phyloP scores from a whole-genome alignment of 2,329 filamentous ascomycete genomes.

The Exophiala alcalophila region DNA sequence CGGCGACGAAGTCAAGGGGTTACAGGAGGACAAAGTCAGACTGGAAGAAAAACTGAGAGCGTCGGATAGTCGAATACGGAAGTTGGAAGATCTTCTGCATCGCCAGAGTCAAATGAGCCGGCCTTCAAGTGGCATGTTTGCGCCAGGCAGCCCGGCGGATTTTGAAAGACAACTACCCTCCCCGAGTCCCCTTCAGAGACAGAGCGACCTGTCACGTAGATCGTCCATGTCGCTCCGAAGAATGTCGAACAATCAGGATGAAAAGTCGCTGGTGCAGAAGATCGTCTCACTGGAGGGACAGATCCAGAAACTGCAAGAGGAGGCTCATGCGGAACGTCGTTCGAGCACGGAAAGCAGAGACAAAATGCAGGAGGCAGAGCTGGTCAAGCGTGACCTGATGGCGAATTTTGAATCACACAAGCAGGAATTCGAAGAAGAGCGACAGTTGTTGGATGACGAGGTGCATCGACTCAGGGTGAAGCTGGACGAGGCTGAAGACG shows the following conservation, averaged over 20 bases:
- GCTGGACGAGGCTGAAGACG: slow-evolving; percentile 86
- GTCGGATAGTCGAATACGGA: slow-evolving; percentile 84
- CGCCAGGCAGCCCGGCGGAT: slow-evolving; percentile 39
- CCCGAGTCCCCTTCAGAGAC: slow-evolving; percentile 35
- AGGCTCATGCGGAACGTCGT: slow-evolving; percentile 60
- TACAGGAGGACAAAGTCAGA: slow-evolving; percentile 80
- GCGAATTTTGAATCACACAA: slow-evolving; percentile 93
- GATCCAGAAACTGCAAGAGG: slow-evolving; percentile 67
- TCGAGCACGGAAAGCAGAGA: slow-evolving; percentile 51
- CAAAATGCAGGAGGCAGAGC: slow-evolving; percentile 78
- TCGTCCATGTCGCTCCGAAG: slow-evolving; percentile 61
- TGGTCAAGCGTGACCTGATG: slow-evolving; percentile 89
- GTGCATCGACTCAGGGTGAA: slow-evolving; percentile 71
- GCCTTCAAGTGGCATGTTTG: slow-evolving; percentile 51
- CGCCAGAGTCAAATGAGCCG: slow-evolving; percentile 64
- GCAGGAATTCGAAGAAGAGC: slow-evolving; percentile 80
- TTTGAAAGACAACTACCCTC: slow-evolving; percentile 37
- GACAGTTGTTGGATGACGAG: slow-evolving; percentile 77
- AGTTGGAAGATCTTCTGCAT: slow-evolving; percentile 88
- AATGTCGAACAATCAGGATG: slow-evolving; percentile 58
- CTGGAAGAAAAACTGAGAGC: slow-evolving; percentile 72
- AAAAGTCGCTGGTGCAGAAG: slow-evolving; percentile 60
- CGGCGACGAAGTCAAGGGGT: slow-evolving; percentile 70
- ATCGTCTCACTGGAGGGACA: slow-evolving; percentile 73
- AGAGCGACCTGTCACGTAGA: slow-evolving; percentile 52